phyloP scores from a whole-genome alignment of 2,329 filamentous ascomycete genomes.

The Colletotrichum viniferum region DNA sequence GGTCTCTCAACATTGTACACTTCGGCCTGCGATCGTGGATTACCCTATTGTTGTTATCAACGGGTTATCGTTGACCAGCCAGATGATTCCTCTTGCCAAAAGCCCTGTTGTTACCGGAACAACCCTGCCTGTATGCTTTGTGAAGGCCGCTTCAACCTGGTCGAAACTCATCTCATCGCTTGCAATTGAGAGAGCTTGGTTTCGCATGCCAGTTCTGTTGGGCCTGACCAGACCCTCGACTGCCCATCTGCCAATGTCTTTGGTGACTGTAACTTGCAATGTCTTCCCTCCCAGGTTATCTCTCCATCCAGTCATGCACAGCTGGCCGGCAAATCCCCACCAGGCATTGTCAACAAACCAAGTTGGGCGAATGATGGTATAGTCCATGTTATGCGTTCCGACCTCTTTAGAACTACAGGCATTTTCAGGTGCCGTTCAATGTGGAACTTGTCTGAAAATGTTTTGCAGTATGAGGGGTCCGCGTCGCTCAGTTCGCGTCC shows the following conservation, averaged over 20 bases:
- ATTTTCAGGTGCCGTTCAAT: background rate
- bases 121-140: background rate
- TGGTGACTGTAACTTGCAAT: slow-evolving; percentile 28
- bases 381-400: slow-evolving; percentile 27
- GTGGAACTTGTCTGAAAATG: background rate
- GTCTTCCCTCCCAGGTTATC: slow-evolving; percentile 29
- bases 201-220: slow-evolving; percentile 21
- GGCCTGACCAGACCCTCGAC: slow-evolving; percentile 22
- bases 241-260: slow-evolving; percentile 29
- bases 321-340: slow-evolving; percentile 28
- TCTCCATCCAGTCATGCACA: slow-evolving; percentile 30
- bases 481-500: slow-evolving; percentile 57
- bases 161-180: slow-evolving; percentile 28
- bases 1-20: background rate
- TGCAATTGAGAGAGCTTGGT: slow-evolving; percentile 27
- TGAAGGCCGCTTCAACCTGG: slow-evolving; percentile 15
- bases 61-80: background rate
- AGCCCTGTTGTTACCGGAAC: background rate
- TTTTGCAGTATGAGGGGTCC: slow-evolving; percentile 20
- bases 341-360: slow-evolving; percentile 30
- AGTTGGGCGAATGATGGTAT: slow-evolving; percentile 31
- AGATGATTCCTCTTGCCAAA: background rate
- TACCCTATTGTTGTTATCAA: background rate
- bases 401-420: background rate
- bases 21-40: background rate